Evolutionary conservation across 2,329 filamentous ascomycete species (phyloP).

Genomic region (Xylaria sp.): DNA sequence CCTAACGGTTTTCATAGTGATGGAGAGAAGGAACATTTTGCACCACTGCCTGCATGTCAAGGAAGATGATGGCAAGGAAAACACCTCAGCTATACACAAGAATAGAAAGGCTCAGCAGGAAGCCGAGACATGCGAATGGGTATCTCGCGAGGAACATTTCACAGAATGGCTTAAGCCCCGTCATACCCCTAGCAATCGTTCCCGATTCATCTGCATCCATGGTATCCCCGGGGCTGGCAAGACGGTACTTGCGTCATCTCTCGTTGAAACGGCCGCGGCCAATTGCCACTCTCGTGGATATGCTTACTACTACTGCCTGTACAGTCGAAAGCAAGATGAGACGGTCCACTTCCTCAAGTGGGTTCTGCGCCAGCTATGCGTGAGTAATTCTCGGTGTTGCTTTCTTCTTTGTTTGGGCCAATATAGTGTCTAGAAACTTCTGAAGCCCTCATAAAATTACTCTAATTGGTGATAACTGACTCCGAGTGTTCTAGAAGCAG

Average conservation of each 20-base stretch:
- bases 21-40: slow-evolving; percentile 12
- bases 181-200: no score
- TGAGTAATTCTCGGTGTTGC: no score
- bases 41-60: background rate
- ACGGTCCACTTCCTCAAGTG: slow-evolving; percentile 45
- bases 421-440: no score
- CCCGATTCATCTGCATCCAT: slow-evolving; percentile 37
- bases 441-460: no score
- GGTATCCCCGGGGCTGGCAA: slow-evolving; percentile 47
- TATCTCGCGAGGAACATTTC: slow-evolving; percentile 19
- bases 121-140: slow-evolving; percentile 32
- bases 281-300: slow-evolving; percentile 35
- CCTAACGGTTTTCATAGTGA: slow-evolving; percentile 3
- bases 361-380: slow-evolving; percentile 44
- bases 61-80: no score
- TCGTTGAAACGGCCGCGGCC: slow-evolving; percentile 42
- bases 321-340: slow-evolving; percentile 47
- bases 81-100: slow-evolving; percentile 24
- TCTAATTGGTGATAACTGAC: no score
- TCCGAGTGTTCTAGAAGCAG: slow-evolving; percentile 19
- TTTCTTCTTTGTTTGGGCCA: no score
- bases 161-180: slow-evolving; percentile 15
- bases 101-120: slow-evolving; percentile 23
- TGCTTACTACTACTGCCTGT: slow-evolving; percentile 51
- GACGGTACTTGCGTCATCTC: slow-evolving; percentile 47